These are phyloP conservation scores for Linanthus parryae DNA, from an alignment of 148 eudicot species.

Conservation along the genomic window DNA sequence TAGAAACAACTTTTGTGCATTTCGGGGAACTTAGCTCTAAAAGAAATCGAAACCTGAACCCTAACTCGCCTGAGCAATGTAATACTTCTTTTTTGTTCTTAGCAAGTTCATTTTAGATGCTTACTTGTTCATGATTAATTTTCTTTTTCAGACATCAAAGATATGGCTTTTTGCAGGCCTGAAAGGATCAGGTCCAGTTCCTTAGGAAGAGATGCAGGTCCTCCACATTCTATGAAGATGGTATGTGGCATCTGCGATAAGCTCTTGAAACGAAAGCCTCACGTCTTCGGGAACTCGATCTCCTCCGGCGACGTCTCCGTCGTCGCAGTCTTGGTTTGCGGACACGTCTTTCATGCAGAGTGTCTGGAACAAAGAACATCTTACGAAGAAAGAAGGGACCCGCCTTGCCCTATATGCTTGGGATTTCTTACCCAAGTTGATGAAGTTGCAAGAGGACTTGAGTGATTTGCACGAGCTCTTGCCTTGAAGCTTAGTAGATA, in stretches of 20 bases:
- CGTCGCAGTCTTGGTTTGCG: constrained; percentile 77
- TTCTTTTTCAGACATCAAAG: constrained; percentile 32
- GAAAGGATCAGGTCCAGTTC: constrained; percentile 51
- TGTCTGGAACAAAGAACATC: constrained; percentile 66
- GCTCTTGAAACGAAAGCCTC: constrained; percentile 41
- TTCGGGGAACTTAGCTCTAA: too few species aligned
- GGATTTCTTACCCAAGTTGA: constrained; percentile 4
- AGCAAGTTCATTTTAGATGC: background rate
- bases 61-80: background rate
- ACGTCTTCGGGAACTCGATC: constrained; percentile 20
- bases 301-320: constrained; percentile 45
- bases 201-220: constrained; percentile 18
- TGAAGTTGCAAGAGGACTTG: too few species aligned
- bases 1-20: too few species aligned
- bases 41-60: too few species aligned
- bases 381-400: constrained; percentile 58
- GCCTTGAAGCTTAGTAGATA: too few species aligned
- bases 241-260: constrained; percentile 59
- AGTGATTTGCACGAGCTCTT: too few species aligned
- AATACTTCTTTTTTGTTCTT: background rate
- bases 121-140: background rate
- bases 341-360: constrained; percentile 76
- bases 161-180: constrained; percentile 29
- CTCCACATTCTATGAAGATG: constrained; percentile 31
- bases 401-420: constrained; percentile 61